phyloP scores from a whole-genome alignment of 2,329 filamentous ascomycete genomes.

The Phoma sp. region DNA sequence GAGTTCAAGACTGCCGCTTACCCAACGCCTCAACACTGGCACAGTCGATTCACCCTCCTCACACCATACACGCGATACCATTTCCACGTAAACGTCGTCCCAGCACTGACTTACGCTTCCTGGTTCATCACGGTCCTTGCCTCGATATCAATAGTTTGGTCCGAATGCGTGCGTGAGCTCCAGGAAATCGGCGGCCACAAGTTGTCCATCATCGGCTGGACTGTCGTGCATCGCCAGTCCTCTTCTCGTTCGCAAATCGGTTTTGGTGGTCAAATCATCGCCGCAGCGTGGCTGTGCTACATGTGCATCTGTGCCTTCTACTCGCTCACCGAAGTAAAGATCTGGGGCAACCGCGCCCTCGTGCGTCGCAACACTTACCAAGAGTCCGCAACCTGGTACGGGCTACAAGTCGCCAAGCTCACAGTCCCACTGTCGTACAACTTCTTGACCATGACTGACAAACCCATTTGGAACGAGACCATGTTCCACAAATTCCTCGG shows the following conservation, averaged over 20 bases:
- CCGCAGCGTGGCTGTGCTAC: slow-evolving; percentile 89
- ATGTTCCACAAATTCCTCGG: slow-evolving; percentile 90
- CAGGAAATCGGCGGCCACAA: slow-evolving; percentile 62
- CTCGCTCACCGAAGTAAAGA: slow-evolving; percentile 89
- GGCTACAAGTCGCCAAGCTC: slow-evolving; percentile 87
- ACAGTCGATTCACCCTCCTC: slow-evolving; percentile 59
- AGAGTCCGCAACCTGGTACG: slow-evolving; percentile 95
- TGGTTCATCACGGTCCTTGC: slow-evolving; percentile 75
- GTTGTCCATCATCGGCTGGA: slow-evolving; percentile 72
- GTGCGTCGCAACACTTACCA: slow-evolving; percentile 90
- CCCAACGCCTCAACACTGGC: slow-evolving; percentile 52
- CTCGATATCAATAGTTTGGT: slow-evolving; percentile 88
- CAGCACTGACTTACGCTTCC: slow-evolving; percentile 67
- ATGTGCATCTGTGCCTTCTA: slow-evolving; percentile 91
- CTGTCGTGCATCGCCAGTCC: slow-evolving; percentile 76
- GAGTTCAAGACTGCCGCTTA: slow-evolving; percentile 69
- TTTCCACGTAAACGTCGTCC: slow-evolving; percentile 75
- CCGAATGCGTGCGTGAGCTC: slow-evolving; percentile 85
- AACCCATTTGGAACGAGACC: slow-evolving; percentile 74
- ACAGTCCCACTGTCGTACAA: slow-evolving; percentile 95
- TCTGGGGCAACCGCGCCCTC: slow-evolving; percentile 94
- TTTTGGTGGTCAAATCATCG: slow-evolving; percentile 83
- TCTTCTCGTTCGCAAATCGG: slow-evolving; percentile 77
- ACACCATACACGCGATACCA: slow-evolving; percentile 85
- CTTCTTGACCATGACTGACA: slow-evolving; percentile 87